Conservation (phyloP, 2,329 filamentous ascomycete genomes). For the Exophiala spinifera region DNA sequence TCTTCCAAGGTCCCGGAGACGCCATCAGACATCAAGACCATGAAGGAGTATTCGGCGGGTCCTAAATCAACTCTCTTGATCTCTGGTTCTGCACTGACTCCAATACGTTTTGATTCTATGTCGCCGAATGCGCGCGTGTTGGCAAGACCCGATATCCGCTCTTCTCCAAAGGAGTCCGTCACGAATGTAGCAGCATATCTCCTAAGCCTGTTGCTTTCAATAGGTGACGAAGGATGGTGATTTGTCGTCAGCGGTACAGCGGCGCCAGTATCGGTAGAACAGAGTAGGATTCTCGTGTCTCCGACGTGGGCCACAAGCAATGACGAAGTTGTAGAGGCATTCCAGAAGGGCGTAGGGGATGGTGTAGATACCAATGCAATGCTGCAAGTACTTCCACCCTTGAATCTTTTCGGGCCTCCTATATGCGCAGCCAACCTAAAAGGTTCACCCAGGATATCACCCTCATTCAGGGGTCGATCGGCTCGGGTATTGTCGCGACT, state of each 20-base stretch:
- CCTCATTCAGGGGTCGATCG: conserved; percentile 77
- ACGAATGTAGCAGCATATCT: conserved; percentile 84
- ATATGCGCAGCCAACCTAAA: conserved; percentile 53
- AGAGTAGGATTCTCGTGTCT: conserved; percentile 87
- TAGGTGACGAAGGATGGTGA: conserved; percentile 85
- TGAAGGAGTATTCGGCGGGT: conserved; percentile 81
- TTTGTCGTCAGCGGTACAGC: conserved; percentile 81
- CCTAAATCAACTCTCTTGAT: conserved; percentile 73
- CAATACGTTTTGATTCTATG: conserved; percentile 84
- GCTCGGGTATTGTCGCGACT: conserved; percentile 60
- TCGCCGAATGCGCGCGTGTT: conserved; percentile 95
- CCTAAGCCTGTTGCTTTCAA: conserved; percentile 77
- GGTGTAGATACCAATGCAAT: conserved; percentile 88
- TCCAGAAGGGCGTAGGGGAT: conserved; percentile 90
- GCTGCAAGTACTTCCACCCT: conserved; percentile 89
- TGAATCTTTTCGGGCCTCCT: conserved; percentile 70
- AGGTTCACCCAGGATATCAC: conserved; percentile 73
- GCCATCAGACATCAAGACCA: conserved; percentile 85
- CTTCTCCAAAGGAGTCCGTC: conserved; percentile 94
- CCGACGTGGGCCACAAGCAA: conserved; percentile 87
- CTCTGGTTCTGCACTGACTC: conserved; percentile 91
- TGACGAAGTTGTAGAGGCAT: conserved; percentile 79
- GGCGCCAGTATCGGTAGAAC: conserved; percentile 76
- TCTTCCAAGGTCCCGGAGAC: conserved; percentile 82
- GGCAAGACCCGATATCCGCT: conserved; percentile 87